These are phyloP conservation scores for Rhododendron kiyosumense DNA, from an alignment of 148 eudicot genomes.

Conservation along the genomic window DNA sequence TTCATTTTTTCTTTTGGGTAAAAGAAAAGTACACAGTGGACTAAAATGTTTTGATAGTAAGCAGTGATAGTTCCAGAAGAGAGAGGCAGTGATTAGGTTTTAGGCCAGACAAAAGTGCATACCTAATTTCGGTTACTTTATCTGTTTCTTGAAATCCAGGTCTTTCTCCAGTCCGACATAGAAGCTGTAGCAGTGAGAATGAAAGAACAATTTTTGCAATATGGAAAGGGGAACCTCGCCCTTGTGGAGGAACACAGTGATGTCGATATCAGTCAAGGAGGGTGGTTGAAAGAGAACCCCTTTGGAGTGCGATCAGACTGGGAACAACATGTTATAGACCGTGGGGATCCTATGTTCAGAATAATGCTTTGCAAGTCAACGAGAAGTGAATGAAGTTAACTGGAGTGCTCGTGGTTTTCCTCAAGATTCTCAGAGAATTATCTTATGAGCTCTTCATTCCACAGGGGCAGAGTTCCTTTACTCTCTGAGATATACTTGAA, in stretches of 20 bases:
- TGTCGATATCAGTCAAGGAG: conserved; percentile 15
- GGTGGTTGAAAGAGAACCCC: conserved; percentile 79
- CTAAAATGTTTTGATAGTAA: neutral
- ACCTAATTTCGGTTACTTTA: neutral
- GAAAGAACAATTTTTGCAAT: conserved; percentile 56
- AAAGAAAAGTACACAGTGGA: neutral
- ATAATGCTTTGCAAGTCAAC: conserved; percentile 43
- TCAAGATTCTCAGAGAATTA: neutral
- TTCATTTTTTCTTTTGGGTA: neutral
- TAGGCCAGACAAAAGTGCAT: neutral
- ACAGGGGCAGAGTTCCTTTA: neutral
- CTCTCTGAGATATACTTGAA: neutral
- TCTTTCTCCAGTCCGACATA: conserved; percentile 85
- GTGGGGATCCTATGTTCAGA: conserved; percentile 77
- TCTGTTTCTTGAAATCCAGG: conserved; percentile 36
- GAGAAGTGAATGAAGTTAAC: conserved; percentile 5
- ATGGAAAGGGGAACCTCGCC: conserved; percentile 58
- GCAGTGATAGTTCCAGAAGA: neutral
- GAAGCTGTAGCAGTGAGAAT: conserved; percentile 73
- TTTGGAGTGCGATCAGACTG: conserved; percentile 77
- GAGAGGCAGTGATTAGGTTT: neutral
- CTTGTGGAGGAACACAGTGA: conserved; percentile 21
- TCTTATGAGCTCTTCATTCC: conserved; percentile 2
- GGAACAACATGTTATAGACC: conserved; percentile 78
- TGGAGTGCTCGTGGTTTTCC: neutral